Evolutionary conservation across 805 yeast genomes (phyloP), one percentile per base, ranked within the genome.

Genomic region (Pichia heedii): DNA sequence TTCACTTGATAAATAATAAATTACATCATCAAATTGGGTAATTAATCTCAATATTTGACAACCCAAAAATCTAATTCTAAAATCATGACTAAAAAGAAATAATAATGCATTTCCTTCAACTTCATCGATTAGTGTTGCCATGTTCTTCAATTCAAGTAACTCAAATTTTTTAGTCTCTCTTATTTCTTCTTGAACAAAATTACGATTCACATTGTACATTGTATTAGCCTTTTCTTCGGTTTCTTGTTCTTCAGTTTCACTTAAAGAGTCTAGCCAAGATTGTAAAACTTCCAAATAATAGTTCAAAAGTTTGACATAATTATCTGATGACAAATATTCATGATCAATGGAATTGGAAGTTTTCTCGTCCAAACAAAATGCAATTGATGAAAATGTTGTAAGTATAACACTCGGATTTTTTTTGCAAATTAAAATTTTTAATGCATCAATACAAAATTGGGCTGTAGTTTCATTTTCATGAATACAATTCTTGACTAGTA

Each of bases 21-120:
- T 74, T 0, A 85, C 93, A 45, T 79, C 81, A 57, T 93, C 98
- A 66, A 93, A 88, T 46, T 78, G 84, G n/a, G 86, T 87, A 1
- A 86, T 84, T 18, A 89, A 68, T 53, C 79, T 73, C 45, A 93
- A 62, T 9, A 94, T 80, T 6, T 81, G 72, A 2, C 89, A 68
- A 0, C 95, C 97, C 38, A 80, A 64, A 46, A 77, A 79, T 42
- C 99, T 69, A 12, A 86, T 74, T 21, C 74, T 69, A 36, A 82
- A 71, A 56, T 88, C 96, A 52, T 88, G 94, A 1, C 96, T 85
- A 54, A 96, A 85, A 20, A 93, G 66, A 56, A 94, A 90, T 55
- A 86, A 93, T 26, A 93, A 63, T 0, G 96, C 99, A 56, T 89
- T 86, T 0, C 98, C 97, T 62, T 93, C 98, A 10, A 90, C 85